Conservation (phyloP, 2,329 filamentous ascomycete genomes). For the Thelonectria blattea region DNA sequence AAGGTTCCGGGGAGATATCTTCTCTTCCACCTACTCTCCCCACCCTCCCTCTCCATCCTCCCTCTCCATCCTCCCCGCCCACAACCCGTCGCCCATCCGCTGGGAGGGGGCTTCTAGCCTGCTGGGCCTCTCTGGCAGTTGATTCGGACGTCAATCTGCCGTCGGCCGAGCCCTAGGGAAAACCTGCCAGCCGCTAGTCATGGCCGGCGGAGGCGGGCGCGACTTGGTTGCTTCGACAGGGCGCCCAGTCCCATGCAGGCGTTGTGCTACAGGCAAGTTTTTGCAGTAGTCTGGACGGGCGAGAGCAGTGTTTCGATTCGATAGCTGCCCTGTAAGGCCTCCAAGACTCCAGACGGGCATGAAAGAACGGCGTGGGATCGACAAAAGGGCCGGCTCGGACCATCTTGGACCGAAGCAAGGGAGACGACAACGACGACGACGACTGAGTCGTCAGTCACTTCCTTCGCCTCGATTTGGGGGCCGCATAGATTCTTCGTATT, state of each 20-base stretch:
- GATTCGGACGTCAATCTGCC: background rate
- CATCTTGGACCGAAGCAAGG: background rate
- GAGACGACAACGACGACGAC: background rate
- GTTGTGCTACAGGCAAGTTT: background rate
- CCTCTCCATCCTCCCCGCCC: background rate
- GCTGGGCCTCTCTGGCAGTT: background rate
- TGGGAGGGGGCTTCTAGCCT: too few relatives aligned
- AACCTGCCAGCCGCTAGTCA: slow-evolving; percentile 11
- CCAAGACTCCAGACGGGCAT: background rate
- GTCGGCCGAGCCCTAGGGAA: background rate
- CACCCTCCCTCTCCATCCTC: too few relatives aligned
- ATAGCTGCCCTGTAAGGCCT: background rate
- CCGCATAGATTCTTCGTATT: background rate
- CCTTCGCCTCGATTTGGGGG: background rate
- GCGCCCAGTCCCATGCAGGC: background rate
- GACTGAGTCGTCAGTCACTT: background rate
- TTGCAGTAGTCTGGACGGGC: background rate
- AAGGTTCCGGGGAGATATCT: background rate
- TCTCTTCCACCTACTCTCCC: background rate
- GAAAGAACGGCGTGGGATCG: background rate
- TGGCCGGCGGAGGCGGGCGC: slow-evolving; percentile 2
- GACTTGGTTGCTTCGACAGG: slow-evolving; percentile 13
- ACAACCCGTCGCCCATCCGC: background rate
- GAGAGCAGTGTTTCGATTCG: background rate
- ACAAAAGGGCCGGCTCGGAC: background rate